phyloP scores from a whole-genome alignment of 202 grass and related monocot genomes.

The Brachypodium distachyon region DNA sequence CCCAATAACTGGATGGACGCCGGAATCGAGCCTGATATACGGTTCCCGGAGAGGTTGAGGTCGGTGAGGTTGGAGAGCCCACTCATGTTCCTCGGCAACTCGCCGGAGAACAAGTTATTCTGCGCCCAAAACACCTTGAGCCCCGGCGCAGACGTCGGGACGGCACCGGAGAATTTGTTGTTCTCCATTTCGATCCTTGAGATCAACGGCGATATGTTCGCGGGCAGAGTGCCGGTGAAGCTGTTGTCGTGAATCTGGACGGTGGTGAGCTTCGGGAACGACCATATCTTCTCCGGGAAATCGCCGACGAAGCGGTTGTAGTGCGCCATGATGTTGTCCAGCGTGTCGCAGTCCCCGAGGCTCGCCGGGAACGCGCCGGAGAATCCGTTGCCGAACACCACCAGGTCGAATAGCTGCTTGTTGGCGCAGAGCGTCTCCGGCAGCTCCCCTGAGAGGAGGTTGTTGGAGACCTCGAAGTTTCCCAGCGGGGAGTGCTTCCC shows the following conservation, averaged over 20 bases:
- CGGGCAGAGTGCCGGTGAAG: conserved; percentile 32
- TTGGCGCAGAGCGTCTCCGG: conserved; percentile 21
- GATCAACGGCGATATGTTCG: conserved; percentile 6
- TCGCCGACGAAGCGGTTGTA: conserved; percentile 38
- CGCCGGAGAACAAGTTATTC: conserved; percentile 25
- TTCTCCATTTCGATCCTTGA: conserved; percentile 26
- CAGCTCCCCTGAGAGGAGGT: conserved; percentile 26
- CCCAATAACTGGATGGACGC: background rate
- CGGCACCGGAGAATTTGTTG: conserved; percentile 21
- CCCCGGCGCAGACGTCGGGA: background rate
- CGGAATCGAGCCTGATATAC: conserved; percentile 29
- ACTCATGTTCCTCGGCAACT: background rate
- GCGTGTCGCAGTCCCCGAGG: conserved; percentile 12
- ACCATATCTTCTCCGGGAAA: conserved; percentile 33
- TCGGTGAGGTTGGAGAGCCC: conserved; percentile 8
- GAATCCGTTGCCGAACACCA: conserved; percentile 37
- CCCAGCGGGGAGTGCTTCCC: conserved; percentile 33
- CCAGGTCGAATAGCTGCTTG: background rate
- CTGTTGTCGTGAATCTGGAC: conserved; percentile 25
- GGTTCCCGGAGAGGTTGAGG: conserved; percentile 32
- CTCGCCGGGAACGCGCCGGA: conserved; percentile 14
- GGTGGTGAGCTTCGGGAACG: background rate
- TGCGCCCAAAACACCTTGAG: background rate
- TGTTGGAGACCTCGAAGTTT: conserved; percentile 17
- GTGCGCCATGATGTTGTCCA: conserved; percentile 15